phyloP scores from a whole-genome alignment of 2,329 filamentous ascomycete species.

The Colletotrichum tanaceti region DNA sequence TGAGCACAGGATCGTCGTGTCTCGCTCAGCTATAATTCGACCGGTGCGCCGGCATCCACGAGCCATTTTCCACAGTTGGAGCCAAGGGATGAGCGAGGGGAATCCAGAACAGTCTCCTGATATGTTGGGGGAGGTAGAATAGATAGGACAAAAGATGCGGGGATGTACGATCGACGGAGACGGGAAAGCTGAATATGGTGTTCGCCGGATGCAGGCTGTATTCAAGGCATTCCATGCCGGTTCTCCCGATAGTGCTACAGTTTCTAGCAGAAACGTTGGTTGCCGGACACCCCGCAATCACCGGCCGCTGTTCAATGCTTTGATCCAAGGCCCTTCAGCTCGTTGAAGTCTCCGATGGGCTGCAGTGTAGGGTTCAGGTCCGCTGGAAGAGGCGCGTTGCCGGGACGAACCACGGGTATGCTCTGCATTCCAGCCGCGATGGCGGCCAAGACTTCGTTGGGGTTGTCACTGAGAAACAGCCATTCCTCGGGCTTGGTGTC shows the following conservation, averaged over 20 bases:
- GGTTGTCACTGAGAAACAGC: constrained; percentile 86
- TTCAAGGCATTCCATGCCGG: constrained; percentile 24
- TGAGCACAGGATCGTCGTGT: neutral
- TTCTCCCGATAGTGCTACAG: constrained; percentile 24
- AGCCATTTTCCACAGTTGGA: neutral
- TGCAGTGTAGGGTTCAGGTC: constrained; percentile 55
- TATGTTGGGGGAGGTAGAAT: neutral
- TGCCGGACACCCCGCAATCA: constrained; percentile 6
- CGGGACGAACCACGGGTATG: constrained; percentile 72
- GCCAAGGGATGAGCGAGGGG: constrained; percentile 9
- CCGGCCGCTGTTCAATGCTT: constrained; percentile 16
- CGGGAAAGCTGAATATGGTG: constrained; percentile 28
- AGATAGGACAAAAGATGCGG: constrained; percentile 9
- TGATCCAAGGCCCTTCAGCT: constrained; percentile 29
- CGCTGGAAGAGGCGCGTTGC: constrained; percentile 72
- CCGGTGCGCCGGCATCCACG: neutral
- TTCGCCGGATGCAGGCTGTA: constrained; percentile 38
- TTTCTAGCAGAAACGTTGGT: constrained; percentile 18
- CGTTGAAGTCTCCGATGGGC: constrained; percentile 52
- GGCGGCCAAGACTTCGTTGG: constrained; percentile 75
- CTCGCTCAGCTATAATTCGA: neutral
- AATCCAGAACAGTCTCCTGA: constrained; percentile 16
- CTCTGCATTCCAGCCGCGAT: constrained; percentile 71
- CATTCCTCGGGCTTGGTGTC: constrained; percentile 64
- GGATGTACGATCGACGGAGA: constrained; percentile 26